Evolutionary conservation across 768 basidiomycete species (phyloP), one percentile per base, ranked within the genome.

Genomic region (Lentinula aciculospora): DNA sequence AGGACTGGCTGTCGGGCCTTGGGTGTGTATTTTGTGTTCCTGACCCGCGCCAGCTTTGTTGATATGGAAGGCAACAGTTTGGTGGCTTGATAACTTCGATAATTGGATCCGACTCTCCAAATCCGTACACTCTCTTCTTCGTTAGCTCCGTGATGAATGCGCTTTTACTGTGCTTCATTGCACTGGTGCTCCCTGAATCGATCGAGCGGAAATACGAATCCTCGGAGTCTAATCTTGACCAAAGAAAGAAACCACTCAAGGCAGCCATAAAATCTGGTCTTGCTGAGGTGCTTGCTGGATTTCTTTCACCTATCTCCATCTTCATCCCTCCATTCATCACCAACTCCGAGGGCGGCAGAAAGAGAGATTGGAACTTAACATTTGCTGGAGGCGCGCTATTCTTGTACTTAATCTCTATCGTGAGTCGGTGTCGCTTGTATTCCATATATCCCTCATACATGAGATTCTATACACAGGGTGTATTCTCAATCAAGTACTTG

Each of bases 1-100:
- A 34, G 94, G 93, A 4, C 76, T 94, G 56, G 84, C 93, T 0
- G 64, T 84, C 1, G 94, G 94, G 0, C 93, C 94, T 27, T 81
- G 85, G 67, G 78, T 94, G 56, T 77, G 86, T 42, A 74, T 75
- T 32, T 73, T 23, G 51, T 44, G 42, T 42, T 39, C 36, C 29
- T 21, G 4, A n/a, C n/a, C 31, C 9, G n/a, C 49, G 9, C 21
- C 37, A 19, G n/a, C 42, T 9, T 21, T 32, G 10, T 40, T 23
- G 8, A 47, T 46, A 53, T 32, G 29, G 29, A 47, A 19, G 17
- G 28, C 32, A 27, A 32, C 23, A 59, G 58, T 23, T 55, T 27
- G 53, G 53, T 12, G 42, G 58, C 39, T 46, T 55, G 5, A 55
- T 55, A 9, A 50, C 29, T 44, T 34, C 32, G 9, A 29, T 27